Percentiles rank a stretch among this genome's conserved stretches.
Evolutionary conservation across 176 grass and related monocot genomes (phyloP).

Genomic region (Oryza glumipatula): DNA sequence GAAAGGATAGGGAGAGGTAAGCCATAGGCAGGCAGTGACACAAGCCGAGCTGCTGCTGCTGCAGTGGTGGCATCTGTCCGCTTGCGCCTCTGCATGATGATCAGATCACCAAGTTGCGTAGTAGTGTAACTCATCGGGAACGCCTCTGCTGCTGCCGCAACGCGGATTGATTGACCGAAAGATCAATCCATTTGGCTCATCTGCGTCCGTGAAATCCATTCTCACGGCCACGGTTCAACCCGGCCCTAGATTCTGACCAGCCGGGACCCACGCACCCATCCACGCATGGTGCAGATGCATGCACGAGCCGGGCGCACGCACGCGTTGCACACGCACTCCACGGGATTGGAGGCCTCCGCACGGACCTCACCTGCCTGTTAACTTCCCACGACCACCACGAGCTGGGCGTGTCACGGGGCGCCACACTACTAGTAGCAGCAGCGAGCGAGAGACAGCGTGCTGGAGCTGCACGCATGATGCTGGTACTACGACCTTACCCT

Average conservation of each 20-base stretch:
- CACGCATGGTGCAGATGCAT: neutral
- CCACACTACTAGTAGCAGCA: neutral
- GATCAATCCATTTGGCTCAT: no score
- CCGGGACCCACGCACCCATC: no score
- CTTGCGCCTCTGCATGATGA: neutral
- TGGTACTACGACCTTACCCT: neutral
- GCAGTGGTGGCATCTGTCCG: neutral
- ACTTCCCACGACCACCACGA: neutral
- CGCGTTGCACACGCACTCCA: neutral
- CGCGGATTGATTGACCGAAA: no score
- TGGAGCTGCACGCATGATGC: neutral
- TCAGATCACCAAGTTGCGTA: neutral
- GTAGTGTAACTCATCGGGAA: no score
- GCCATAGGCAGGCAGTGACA: neutral
- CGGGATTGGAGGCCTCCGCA: neutral
- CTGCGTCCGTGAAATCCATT: no score
- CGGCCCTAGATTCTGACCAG: no score
- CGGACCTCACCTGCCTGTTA: neutral
- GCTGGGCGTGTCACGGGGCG: neutral
- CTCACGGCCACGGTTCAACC: no score
- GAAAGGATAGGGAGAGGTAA: neutral
- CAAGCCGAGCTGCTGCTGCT: no score
- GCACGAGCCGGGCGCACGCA: neutral
- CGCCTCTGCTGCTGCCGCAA: neutral
- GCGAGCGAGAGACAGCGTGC: no score